Conservation (phyloP, 2,329 filamentous ascomycete genomes). For the Nothopassalora personata region DNA sequence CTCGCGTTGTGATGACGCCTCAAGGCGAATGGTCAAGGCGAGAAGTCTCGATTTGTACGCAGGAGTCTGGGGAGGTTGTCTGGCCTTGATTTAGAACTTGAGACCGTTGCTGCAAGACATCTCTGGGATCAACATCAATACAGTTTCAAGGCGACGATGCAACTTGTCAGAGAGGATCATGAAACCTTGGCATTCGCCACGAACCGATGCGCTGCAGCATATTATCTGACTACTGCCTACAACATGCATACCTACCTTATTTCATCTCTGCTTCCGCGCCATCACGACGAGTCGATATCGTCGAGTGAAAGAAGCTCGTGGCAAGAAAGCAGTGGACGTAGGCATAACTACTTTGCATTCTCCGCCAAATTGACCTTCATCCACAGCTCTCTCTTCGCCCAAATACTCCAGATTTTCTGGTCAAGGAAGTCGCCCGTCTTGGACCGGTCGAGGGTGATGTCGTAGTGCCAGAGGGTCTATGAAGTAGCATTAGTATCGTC, state of each 20-base stretch:
- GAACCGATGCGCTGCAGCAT: not conserved
- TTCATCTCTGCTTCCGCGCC: not conserved
- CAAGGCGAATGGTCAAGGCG: too few species aligned
- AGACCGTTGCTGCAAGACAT: not conserved
- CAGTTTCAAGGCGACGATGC: not conserved
- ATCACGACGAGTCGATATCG: not conserved
- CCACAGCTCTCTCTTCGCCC: not conserved
- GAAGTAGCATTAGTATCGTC: not conserved
- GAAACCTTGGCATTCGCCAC: not conserved
- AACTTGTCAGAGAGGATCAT: not conserved
- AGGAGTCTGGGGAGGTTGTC: too few species aligned
- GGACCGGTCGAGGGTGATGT: not conserved
- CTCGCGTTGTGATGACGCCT: too few species aligned
- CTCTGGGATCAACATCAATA: not conserved
- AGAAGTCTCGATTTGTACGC: too few species aligned
- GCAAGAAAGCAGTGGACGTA: not conserved
- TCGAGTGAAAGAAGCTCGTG: not conserved
- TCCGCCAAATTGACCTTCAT: not conserved
- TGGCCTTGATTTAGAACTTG: too few species aligned
- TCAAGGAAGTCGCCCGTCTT: not conserved
- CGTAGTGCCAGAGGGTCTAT: not conserved
- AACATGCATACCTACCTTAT: not conserved
- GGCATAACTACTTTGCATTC: not conserved
- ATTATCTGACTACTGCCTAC: not conserved
- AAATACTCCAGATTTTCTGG: constrained; percentile 1